Conservation (phyloP, 495 filamentous ascomycete genomes). For the Staphylotrichum tortipilum region DNA sequence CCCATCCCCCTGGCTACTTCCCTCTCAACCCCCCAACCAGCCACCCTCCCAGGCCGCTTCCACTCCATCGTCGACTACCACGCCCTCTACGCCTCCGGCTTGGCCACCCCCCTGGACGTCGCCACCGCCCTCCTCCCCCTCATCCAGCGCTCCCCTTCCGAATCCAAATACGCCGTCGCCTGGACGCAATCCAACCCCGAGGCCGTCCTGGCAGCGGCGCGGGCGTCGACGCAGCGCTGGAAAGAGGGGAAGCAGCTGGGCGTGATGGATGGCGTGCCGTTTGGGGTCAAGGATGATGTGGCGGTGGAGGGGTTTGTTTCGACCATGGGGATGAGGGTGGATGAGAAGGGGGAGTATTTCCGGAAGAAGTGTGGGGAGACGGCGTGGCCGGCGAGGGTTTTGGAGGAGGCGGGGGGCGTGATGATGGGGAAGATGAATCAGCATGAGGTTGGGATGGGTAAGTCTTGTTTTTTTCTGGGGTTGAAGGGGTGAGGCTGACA, state of each 20-base stretch:
- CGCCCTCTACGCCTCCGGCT: slow-evolving; percentile 57
- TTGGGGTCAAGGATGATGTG: slow-evolving; percentile 82
- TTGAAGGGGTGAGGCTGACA: background rate
- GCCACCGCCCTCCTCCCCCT: slow-evolving; percentile 60
- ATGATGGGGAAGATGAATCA: slow-evolving; percentile 81
- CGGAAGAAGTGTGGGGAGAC: slow-evolving; percentile 18
- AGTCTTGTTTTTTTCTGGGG: background rate
- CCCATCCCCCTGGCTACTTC: slow-evolving; percentile 28
- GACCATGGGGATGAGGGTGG: slow-evolving; percentile 42
- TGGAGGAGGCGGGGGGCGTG: slow-evolving; percentile 70
- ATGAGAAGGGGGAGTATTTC: slow-evolving; percentile 33
- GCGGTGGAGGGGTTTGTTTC: slow-evolving; percentile 66
- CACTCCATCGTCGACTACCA: slow-evolving; percentile 72
- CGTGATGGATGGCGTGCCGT: slow-evolving; percentile 73
- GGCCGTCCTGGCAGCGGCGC: slow-evolving; percentile 55
- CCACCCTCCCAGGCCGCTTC: slow-evolving; percentile 42
- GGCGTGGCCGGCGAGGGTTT: slow-evolving; percentile 66
- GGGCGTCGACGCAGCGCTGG: slow-evolving; percentile 62
- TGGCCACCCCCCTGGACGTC: slow-evolving; percentile 62
- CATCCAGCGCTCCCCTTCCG: slow-evolving; percentile 46
- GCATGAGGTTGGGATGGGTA: slow-evolving; percentile 70
- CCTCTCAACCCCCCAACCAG: slow-evolving; percentile 24
- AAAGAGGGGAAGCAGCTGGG: slow-evolving; percentile 53
- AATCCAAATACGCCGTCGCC: slow-evolving; percentile 55
- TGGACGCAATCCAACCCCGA: slow-evolving; percentile 54